Percentiles rank a stretch among this genome's conserved stretches.
These are phyloP conservation scores for Tulasnella sp. DNA, from an alignment of 768 basidiomycete species.

Conservation along the genomic window DNA sequence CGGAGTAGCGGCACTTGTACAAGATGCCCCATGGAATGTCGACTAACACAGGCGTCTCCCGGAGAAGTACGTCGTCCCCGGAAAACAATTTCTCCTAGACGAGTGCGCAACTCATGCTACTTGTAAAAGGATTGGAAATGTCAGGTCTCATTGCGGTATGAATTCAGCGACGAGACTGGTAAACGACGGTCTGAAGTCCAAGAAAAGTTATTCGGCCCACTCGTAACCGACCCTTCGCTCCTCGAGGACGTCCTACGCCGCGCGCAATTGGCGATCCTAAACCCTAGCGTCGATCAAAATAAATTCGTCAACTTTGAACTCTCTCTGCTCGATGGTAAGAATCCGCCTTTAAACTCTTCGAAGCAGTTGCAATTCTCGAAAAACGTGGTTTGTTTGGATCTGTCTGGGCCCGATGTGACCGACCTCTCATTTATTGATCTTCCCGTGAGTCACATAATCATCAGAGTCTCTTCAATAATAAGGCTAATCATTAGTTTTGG, in stretches of 20 bases:
- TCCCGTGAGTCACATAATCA: slow-evolving; percentile 22
- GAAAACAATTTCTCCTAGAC: too few relatives aligned
- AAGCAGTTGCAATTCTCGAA: slow-evolving; percentile 35
- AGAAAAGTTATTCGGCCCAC: slow-evolving; percentile 34
- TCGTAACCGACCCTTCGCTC: slow-evolving; percentile 31
- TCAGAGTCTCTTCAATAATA: slow-evolving; percentile 9
- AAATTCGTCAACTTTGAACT: slow-evolving; percentile 17
- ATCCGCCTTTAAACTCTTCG: slow-evolving; percentile 20
- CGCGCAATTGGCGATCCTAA: slow-evolving; percentile 49
- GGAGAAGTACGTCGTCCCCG: too few relatives aligned
- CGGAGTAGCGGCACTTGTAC: slow-evolving; percentile 42
- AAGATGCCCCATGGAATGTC: slow-evolving; percentile 31
- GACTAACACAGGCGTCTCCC: slow-evolving; percentile 21
- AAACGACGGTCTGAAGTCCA: slow-evolving; percentile 20
- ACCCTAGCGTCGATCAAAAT: slow-evolving; percentile 14
- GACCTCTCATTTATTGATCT: slow-evolving; percentile 27
- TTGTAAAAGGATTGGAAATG: slow-evolving; percentile 24
- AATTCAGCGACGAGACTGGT: slow-evolving; percentile 29
- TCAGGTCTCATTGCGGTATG: slow-evolving; percentile 36
- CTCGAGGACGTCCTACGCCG: slow-evolving; percentile 48
- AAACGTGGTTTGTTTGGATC: slow-evolving; percentile 40
- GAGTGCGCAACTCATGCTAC: too few relatives aligned
- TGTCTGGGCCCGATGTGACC: slow-evolving; percentile 34
- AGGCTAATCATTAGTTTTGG: not conserved
- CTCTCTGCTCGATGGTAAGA: not conserved